Percentiles rank a stretch among this genome's conserved stretches.
These are phyloP conservation scores for Picea sitchensis DNA, from an alignment of 75 land plant species.

Conservation along the genomic window DNA sequence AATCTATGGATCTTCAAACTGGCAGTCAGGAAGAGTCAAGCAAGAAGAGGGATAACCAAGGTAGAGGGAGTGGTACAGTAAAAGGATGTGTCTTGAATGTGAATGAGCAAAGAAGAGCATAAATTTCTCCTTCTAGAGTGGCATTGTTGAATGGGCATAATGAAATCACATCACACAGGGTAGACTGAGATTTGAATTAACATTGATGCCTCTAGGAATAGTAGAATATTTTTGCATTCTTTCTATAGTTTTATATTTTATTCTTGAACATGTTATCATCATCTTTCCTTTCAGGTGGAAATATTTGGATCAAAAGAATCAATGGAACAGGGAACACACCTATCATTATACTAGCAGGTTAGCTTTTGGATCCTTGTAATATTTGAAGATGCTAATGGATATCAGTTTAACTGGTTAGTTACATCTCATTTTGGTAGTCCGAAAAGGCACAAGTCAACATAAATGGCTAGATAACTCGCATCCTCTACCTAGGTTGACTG, in stretches of 20 bases:
- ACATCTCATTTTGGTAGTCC: neutral
- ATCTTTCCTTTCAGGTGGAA: slow-evolving; percentile 5
- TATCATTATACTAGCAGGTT: slow-evolving; percentile 2
- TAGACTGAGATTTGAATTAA: slow-evolving; percentile 5
- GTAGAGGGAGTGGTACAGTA: too few relatives aligned
- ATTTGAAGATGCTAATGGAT: neutral
- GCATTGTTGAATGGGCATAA: slow-evolving; percentile 43
- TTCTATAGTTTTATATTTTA: neutral
- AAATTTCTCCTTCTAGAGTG: slow-evolving; percentile 20
- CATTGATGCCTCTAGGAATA: neutral
- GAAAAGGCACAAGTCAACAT: neutral
- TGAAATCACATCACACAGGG: slow-evolving; percentile 39
- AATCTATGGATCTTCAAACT: slow-evolving; percentile 19
- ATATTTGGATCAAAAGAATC: slow-evolving; percentile 6
- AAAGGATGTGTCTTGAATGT: slow-evolving; percentile 20
- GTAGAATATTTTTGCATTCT: neutral
- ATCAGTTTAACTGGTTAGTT: neutral
- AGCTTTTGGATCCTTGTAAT: neutral
- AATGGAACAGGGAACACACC: neutral
- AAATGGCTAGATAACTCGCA: neutral
- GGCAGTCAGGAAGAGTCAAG: slow-evolving; percentile 29
- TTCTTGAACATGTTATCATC: neutral
- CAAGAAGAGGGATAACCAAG: slow-evolving; percentile 13
- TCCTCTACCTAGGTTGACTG: neutral
- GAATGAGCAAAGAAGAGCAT: slow-evolving; percentile 27